Conservation (phyloP, 2,329 filamentous ascomycete genomes). For the Nakataea oryzae region DNA sequence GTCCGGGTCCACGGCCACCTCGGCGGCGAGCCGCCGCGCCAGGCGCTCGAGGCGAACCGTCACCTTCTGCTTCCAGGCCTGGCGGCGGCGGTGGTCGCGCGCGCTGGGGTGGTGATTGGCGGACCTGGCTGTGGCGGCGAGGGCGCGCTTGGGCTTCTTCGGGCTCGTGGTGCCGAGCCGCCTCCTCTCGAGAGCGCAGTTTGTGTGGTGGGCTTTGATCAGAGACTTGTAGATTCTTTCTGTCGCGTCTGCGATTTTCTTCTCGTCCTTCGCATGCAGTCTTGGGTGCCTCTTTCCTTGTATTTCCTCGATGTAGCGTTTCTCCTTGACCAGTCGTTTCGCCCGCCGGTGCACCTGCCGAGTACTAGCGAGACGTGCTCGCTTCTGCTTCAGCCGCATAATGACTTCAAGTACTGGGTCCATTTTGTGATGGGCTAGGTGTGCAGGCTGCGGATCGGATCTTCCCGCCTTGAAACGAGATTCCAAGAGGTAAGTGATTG, state of each 20-base stretch:
- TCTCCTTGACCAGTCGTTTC: background rate
- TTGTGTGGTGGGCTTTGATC: background rate
- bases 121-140: background rate
- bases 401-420: background rate
- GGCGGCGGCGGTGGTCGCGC: background rate
- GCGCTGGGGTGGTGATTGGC: background rate
- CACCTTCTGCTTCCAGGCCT: background rate
- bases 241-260: background rate
- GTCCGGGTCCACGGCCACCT: background rate
- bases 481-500: too few species aligned
- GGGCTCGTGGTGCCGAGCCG: background rate
- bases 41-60: background rate
- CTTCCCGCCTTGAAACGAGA: too few species aligned
- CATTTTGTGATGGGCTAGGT: background rate
- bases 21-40: background rate
- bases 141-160: background rate
- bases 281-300: background rate
- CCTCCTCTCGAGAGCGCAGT: background rate
- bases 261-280: background rate
- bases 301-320: background rate
- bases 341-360: background rate
- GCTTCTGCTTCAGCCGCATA: background rate
- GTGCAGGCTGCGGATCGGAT: background rate
- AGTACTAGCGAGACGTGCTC: background rate
- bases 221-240: background rate